Evolutionary conservation across 2,329 filamentous ascomycete species (phyloP).

Genomic region (Tolypocladium sp.): DNA sequence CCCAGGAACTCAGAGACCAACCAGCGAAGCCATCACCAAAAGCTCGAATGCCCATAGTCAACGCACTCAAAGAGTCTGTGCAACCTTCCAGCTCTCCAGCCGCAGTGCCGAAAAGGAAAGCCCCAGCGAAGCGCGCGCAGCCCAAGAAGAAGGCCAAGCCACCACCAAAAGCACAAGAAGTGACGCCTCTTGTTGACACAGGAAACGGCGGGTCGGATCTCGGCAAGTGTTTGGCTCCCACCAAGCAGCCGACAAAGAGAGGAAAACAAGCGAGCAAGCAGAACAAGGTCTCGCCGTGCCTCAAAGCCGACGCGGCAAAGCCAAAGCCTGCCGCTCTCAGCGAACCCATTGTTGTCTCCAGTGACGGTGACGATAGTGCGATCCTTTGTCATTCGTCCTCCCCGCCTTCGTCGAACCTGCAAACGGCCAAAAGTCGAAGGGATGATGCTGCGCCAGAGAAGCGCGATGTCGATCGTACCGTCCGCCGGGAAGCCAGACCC

Average conservation of each 20-base stretch:
- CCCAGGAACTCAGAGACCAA: slow-evolving; percentile 13
- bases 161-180: background rate
- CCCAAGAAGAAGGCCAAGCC: slow-evolving; percentile 6
- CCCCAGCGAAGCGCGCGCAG: background rate
- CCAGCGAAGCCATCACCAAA: slow-evolving; percentile 1
- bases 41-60: slow-evolving; percentile 6
- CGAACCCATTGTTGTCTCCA: background rate
- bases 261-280: background rate
- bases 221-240: background rate
- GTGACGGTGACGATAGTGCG: background rate
- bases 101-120: background rate
- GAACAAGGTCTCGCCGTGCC: background rate
- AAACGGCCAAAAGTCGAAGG: background rate
- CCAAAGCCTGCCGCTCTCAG: background rate
- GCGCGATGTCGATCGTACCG: background rate
- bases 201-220: background rate
- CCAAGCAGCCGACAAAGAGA: background rate
- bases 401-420: background rate
- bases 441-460: background rate
- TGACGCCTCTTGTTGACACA: background rate
- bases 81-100: slow-evolving; percentile 8
- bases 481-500: background rate
- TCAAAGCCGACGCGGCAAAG: background rate
- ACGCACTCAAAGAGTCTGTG: slow-evolving; percentile 6
- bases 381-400: background rate